Percentiles rank a stretch among this genome's conserved stretches.
These are phyloP conservation scores for Talaromyces sp. DNA, from an alignment of 2,329 filamentous ascomycete species.

Conservation along the genomic window DNA sequence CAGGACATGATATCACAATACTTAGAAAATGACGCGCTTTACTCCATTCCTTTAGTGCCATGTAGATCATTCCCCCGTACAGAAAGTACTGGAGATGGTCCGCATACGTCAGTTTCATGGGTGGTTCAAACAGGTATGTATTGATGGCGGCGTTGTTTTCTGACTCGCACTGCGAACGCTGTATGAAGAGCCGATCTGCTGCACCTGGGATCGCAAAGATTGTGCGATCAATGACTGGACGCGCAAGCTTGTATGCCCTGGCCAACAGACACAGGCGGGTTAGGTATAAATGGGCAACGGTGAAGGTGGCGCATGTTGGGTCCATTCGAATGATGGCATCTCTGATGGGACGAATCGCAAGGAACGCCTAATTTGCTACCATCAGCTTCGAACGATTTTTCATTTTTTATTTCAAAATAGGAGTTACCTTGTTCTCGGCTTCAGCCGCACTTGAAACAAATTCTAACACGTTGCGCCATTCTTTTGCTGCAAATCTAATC, in stretches of 20 bases:
- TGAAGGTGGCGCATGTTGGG: slow-evolving; percentile 38
- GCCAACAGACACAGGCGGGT: slow-evolving; percentile 40
- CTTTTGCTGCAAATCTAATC: slow-evolving; percentile 39
- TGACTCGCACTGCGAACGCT: slow-evolving; percentile 26
- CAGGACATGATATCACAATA: slow-evolving; percentile 62
- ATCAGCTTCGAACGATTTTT: slow-evolving; percentile 19
- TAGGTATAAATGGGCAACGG: slow-evolving; percentile 40
- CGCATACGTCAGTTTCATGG: slow-evolving; percentile 35
- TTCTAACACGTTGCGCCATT: slow-evolving; percentile 37
- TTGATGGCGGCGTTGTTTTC: slow-evolving; percentile 33
- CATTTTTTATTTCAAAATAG: neutral
- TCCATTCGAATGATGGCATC: slow-evolving; percentile 44
- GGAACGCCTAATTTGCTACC: slow-evolving; percentile 26
- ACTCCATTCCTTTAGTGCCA: slow-evolving; percentile 56
- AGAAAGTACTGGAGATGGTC: slow-evolving; percentile 61
- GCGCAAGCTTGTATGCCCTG: slow-evolving; percentile 34
- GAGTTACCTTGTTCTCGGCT: slow-evolving; percentile 28
- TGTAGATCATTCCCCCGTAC: slow-evolving; percentile 60
- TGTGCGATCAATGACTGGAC: slow-evolving; percentile 38
- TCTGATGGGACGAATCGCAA: slow-evolving; percentile 38
- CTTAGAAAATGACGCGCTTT: slow-evolving; percentile 59
- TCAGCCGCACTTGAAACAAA: slow-evolving; percentile 30
- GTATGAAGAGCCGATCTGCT: slow-evolving; percentile 22
- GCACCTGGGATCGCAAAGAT: slow-evolving; percentile 39
- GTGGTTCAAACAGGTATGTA: slow-evolving; percentile 22